These are phyloP conservation scores for Sanguinoderma infundibulare DNA, from an alignment of 1,284 basidiomycete genomes.

Conservation along the genomic window DNA sequence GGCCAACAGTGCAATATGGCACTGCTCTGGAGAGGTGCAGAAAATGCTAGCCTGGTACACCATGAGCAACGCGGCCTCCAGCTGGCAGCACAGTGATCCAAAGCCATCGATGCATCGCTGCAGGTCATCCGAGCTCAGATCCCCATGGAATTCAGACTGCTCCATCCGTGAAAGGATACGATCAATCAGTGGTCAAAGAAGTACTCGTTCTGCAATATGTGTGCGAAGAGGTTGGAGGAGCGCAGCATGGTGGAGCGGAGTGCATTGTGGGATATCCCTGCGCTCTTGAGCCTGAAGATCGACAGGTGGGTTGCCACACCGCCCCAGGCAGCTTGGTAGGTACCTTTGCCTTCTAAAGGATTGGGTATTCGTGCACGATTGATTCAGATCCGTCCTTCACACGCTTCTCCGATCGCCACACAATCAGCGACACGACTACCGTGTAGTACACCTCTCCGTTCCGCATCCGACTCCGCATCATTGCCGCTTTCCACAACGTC, in stretches of 20 bases:
- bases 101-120: neutral
- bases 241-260: conserved; percentile 4
- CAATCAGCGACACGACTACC: no score
- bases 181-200: neutral
- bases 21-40: neutral
- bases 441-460: no score
- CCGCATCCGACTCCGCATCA: no score
- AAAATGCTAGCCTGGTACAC: no score
- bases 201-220: neutral
- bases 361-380: no score
- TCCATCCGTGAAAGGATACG: neutral
- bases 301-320: neutral
- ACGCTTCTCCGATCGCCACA: no score
- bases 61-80: neutral
- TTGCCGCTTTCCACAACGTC: no score
- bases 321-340: neutral
- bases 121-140: neutral
- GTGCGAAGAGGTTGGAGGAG: neutral
- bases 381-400: no score
- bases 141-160: neutral
- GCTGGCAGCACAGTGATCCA: neutral
- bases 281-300: neutral
- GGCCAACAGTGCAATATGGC: neutral
- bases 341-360: neutral
- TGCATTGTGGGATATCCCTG: neutral